phyloP scores from a whole-genome alignment of 83 land plant species.

The Diphasiastrum complanatum region DNA sequence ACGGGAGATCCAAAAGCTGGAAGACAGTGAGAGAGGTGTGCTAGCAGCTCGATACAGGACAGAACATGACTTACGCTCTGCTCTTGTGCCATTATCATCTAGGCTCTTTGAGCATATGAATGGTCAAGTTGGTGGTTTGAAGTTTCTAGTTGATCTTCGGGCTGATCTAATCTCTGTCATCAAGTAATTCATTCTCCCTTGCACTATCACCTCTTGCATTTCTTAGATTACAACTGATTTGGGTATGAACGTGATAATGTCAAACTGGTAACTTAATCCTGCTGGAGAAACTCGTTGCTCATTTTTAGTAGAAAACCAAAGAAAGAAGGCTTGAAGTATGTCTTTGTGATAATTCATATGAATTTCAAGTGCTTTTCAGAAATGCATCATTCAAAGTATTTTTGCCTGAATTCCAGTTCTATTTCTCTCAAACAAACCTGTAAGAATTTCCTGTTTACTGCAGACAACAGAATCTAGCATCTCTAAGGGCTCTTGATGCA shows the following conservation, averaged over 20 bases:
- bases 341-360: too few relatives aligned
- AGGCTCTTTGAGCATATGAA: constrained; percentile 36
- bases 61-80: constrained; percentile 30
- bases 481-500: constrained; percentile 66
- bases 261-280: too few relatives aligned
- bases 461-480: constrained; percentile 64
- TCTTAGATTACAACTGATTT: too few relatives aligned
- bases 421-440: too few relatives aligned
- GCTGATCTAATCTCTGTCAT: constrained; percentile 24
- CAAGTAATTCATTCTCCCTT: neutral
- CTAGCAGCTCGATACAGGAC: constrained; percentile 33
- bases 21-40: too few relatives aligned
- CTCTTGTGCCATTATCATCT: constrained; percentile 27
- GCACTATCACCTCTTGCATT: neutral
- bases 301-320: neutral
- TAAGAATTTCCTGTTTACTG: neutral
- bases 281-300: constrained; percentile 1
- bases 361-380: too few relatives aligned
- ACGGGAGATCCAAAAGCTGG: too few relatives aligned
- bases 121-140: constrained; percentile 38
- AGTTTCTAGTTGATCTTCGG: constrained; percentile 35
- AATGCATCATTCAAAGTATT: too few relatives aligned
- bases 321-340: too few relatives aligned
- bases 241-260: too few relatives aligned
- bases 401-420: too few relatives aligned